A percentile compares a stretch with the other conserved stretches of the same genome.
Evolutionary conservation across 331 rosid species (phyloP).

Genomic region (Erythrophleum ivorense): DNA sequence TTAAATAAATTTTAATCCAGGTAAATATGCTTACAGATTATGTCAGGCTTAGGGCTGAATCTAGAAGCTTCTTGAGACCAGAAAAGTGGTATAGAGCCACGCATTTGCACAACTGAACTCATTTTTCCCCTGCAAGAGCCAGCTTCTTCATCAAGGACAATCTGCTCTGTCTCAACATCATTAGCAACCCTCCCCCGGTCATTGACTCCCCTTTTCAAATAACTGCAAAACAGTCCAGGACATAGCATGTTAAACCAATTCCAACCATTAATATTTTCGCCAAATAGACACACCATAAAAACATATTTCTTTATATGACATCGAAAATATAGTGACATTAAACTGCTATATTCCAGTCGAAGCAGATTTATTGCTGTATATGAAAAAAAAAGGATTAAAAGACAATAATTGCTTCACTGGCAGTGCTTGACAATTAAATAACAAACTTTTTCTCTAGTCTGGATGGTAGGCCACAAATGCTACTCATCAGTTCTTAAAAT

Average conservation of each 20-base stretch:
- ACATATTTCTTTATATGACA: constrained; percentile 10
- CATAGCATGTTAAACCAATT: neutral
- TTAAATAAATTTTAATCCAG: neutral
- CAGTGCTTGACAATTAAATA: neutral
- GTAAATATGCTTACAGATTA: constrained; percentile 44
- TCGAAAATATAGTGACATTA: constrained; percentile 14
- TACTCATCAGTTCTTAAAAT: neutral
- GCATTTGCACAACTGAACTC: constrained; percentile 99
- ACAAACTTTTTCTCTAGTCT: constrained; percentile 14
- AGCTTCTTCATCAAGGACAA: constrained; percentile 89
- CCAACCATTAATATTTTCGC: neutral
- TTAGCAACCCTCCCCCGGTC: constrained; percentile 98
- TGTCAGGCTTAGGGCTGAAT: constrained; percentile 97
- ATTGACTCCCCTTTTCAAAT: constrained; percentile 97
- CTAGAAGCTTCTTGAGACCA: constrained; percentile 99
- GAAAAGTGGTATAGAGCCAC: constrained; percentile 97
- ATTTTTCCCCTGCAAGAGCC: constrained; percentile 89
- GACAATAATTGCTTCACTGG: constrained; percentile 27
- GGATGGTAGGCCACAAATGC: constrained; percentile 1
- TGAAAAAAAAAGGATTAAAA: constrained; percentile 21
- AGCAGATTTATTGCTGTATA: constrained; percentile 7
- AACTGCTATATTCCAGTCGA: constrained; percentile 33
- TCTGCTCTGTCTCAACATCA: constrained; percentile 99
- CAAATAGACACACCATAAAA: constrained; percentile 26
- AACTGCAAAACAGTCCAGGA: constrained; percentile 63